Evolutionary conservation across 2,329 filamentous ascomycete genomes (phyloP).

Genomic region (Botrytis sinoallii): DNA sequence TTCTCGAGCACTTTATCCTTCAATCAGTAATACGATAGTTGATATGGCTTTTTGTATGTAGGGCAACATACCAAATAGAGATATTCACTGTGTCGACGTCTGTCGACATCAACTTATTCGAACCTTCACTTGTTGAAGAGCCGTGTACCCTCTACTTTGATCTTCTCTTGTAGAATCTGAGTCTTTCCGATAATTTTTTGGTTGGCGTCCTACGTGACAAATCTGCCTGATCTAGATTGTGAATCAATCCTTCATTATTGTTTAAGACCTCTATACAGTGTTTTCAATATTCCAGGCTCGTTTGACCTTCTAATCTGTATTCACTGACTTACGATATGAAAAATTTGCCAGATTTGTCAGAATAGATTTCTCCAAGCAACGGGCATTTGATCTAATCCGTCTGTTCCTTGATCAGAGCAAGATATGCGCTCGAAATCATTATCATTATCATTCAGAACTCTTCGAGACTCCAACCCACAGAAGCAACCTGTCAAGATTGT

Average conservation of each 20-base stretch:
- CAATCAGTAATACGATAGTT: background rate
- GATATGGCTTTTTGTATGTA: background rate
- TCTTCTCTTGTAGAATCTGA: too few relatives aligned
- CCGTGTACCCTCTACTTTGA: too few relatives aligned
- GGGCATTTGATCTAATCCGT: rapidly evolving
- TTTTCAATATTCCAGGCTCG: too few relatives aligned
- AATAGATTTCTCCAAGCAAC: background rate
- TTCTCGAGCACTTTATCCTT: background rate
- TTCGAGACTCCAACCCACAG: background rate
- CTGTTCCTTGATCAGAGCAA: background rate
- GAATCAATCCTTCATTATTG: too few relatives aligned
- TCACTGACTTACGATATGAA: background rate
- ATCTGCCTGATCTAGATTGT: too few relatives aligned
- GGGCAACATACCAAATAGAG: background rate
- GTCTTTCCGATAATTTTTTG: too few relatives aligned
- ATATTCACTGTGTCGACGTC: background rate
- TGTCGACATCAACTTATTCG: too few relatives aligned
- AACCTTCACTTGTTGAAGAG: too few relatives aligned
- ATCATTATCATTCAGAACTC: background rate
- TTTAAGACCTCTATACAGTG: too few relatives aligned
- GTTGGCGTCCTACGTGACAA: too few relatives aligned
- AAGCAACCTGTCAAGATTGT: background rate
- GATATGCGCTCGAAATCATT: background rate
- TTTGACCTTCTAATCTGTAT: too few relatives aligned
- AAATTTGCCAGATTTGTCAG: background rate